Conservation (phyloP, 768 basidiomycete genomes). For the Podaxis pistillaris region DNA sequence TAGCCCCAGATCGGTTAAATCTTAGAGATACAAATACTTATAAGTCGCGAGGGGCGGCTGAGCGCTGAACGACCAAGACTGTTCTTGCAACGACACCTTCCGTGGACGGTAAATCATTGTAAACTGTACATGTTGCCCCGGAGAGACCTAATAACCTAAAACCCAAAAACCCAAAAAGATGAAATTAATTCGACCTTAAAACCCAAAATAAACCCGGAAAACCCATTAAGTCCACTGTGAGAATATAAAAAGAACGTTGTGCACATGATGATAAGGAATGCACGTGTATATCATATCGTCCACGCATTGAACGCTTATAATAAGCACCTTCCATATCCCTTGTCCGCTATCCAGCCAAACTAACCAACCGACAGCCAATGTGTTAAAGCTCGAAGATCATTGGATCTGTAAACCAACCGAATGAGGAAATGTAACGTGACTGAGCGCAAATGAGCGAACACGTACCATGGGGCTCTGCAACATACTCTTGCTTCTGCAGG, state of each 20-base stretch:
- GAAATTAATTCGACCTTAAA: neutral
- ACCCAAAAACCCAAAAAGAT: neutral
- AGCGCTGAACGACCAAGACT: too few species aligned
- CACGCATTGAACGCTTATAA: neutral
- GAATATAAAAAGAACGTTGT: neutral
- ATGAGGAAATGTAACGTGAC: neutral
- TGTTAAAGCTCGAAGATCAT: slow-evolving; percentile 2
- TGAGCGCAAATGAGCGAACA: neutral
- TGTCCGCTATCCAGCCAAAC: neutral
- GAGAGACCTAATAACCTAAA: neutral
- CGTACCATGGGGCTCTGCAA: neutral
- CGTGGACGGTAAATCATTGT: too few species aligned
- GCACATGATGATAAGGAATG: neutral
- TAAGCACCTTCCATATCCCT: neutral
- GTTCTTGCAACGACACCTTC: too few species aligned
- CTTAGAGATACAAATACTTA: too few species aligned
- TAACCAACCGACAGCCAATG: neutral
- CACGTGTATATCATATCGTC: neutral
- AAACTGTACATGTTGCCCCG: neutral
- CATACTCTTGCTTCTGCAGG: slow-evolving; percentile 3
- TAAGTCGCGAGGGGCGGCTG: too few species aligned
- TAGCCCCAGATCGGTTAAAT: too few species aligned
- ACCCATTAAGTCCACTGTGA: neutral
- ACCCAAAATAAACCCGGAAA: neutral
- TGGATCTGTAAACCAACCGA: neutral